Evolutionary conservation across 108 stramenopile species (phyloP), one percentile per base, ranked within the genome.

Genomic region (Stephanodiscus triporus): DNA sequence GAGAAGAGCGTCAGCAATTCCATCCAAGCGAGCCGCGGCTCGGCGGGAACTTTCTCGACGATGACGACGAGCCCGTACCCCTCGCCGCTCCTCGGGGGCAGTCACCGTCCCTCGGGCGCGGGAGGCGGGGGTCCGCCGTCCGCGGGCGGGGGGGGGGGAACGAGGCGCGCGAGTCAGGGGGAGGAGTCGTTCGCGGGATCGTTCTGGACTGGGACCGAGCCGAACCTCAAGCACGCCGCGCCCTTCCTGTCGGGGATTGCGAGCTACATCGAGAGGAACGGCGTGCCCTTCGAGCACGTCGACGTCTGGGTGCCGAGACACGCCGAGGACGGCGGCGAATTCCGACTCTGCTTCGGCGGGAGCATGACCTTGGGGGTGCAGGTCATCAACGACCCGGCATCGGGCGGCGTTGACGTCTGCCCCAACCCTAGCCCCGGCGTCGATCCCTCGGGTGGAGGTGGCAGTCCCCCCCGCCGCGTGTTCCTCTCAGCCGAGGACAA

Each of bases 301-400:
- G 94, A 95, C 80, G 72, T 83, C 6, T 95, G 94, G 94, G 91
- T 93, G 8, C 94, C 94, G 4, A 91, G 91, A 26, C 83, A 81
- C 56, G 26, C 9, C 37, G 27, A 36, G 23, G 49, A 45, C 14
- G 43, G 16, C 3, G 43, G 43, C 13, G 43, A 45, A 1, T 14
- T 45, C 2, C 43, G 91, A 4, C 85, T 95, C 0, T 86, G 91
- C 72, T 92, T 88, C 78, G 90, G 85, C 2, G 94, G 94, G 6
- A 87, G 78, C 42, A 89, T 89, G 19, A 90, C 89, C 7, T 30
- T 86, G 40, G 88, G 88, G 24, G 50, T 70, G 3, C 69, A 87
- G 30, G 54, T 91, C 2, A 81, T 73, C 43, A 45, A 16, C 82
- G 70, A 23, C 29, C n/a, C n/a, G n/a, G n/a, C n/a, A n/a, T n/a